Conservation (phyloP, 306 rosid genomes). For the Quillaja saponaria region DNA sequence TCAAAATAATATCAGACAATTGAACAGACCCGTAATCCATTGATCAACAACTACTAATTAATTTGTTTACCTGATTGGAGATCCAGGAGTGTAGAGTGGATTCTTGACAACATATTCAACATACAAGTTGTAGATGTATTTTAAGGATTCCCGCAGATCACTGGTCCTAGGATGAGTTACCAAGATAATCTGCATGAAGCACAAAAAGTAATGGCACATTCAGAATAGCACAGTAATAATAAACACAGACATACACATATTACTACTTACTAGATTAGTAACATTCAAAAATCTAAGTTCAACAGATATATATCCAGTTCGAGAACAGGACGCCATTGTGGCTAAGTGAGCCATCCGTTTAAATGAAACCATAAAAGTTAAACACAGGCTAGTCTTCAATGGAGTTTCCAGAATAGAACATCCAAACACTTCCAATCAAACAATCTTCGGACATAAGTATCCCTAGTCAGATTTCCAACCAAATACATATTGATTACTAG, state of each 20-base stretch:
- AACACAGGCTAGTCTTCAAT: too few species aligned
- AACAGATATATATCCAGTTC: too few species aligned
- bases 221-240: conserved; percentile 4
- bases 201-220: conserved; percentile 1
- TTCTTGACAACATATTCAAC: conserved; percentile 93
- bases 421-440: too few species aligned
- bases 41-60: neutral
- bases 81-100: conserved; percentile 81
- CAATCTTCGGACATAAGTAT: too few species aligned
- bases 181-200: conserved; percentile 69
- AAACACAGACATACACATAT: neutral
- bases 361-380: too few species aligned
- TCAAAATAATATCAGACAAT: too few species aligned
- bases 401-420: too few species aligned
- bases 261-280: neutral
- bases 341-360: neutral
- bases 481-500: neutral
- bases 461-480: conserved; percentile 3
- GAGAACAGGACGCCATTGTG: too few species aligned
- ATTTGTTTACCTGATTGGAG: conserved; percentile 64
- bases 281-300: too few species aligned
- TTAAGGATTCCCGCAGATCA: conserved; percentile 81
- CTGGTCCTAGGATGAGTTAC: conserved; percentile 92
- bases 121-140: conserved; percentile 88
- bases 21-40: too few species aligned